Evolutionary conservation across 306 rosid genomes (phyloP), one percentile per base, ranked within the genome.

Genomic region (Potentilla sterilis): DNA sequence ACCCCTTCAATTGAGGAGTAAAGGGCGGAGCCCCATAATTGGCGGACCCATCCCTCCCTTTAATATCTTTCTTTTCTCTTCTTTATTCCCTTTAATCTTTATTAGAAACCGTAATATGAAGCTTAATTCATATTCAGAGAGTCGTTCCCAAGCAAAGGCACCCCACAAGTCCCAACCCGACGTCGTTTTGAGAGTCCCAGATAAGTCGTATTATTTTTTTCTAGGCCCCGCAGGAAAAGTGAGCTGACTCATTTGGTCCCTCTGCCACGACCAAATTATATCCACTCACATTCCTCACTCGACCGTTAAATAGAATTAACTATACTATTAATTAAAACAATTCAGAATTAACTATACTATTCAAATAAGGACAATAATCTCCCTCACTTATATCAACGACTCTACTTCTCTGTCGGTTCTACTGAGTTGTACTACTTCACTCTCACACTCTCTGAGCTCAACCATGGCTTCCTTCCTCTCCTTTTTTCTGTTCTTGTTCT

Each of bases 391-490:
- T 58, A 58, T 22, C 37, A 22, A 11, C 35, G 15, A 22, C 38
- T 40, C 34, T n/a, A n/a, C n/a, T n/a, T 52, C 41, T 6, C 42
- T 5, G 77, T 74, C 69, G 77, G 58, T 43, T 48, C 32, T 4
- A 21, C 42, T 1, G 5, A 42, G 2, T 37, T 2, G 6, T 55
- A 11, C 18, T 24, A 43, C 80, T 74, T 43, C 76, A 70, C 79
- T 37, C 78, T 24, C 81, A 11, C 76, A 40, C 59, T 19, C 69
- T 19, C 57, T 79, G 48, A 34, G 80, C 41, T 74, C 18, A 58
- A 72, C 19, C 72, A 77, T 80, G 82, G 82, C 86, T 43, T 18
- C 80, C 2, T 54, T 21, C 16, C 35, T 75, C 38, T 65, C 74
- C 16, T 5, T 9, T 43, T 35, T 69, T 16, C 58, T 65, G 19